Base-by-base conservation (phyloP, 2,329 filamentous ascomycete genomes). In the Colletotrichum sp. region DNA sequence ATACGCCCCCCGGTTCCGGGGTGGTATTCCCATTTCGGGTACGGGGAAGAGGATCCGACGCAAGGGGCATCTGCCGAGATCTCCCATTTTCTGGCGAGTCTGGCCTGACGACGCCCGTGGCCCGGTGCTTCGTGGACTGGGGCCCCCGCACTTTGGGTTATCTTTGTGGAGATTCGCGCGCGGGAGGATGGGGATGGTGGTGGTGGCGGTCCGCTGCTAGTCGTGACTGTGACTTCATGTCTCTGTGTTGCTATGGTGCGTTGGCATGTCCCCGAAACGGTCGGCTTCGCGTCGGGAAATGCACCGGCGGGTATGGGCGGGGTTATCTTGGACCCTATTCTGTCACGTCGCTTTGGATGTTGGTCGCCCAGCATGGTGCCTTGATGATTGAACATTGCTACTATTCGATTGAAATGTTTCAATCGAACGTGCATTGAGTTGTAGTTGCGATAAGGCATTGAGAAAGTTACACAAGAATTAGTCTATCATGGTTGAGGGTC, bases 41-140 rank as follows among this genome's bases (percentile, higher is more conserved):
- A 61, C 62, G 62, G 68, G 71, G 61, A 16, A 43, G 28, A 61
- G 36, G 59, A 65, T 58, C 68, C 72, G 72, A 71, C 34, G 68
- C 68, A 26, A 56, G 58, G 58, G 58, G 12, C 21, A 28, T 74
- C 59, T 74, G 34, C 71, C 67, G 59, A 74, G 52, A 64, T 18
- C 10, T 52, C 65, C 66, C 43, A 63, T 21, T 32, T 13, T 14
- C 14, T 62, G 58, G 28, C 38, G 52, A 26, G n/a, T 18, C 21
- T 14, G 21, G 14, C n/a, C 26, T 55, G 28, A 34, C 34, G 28
- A 34, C 30, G 30, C 26, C 62, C 34, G 62, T 9, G 34, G 36
- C 21, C 18, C 28, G 13, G 10, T 10, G 18, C 14, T 14, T 21
- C 58, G 32, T 32, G 30, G 8, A 24, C 16, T 30, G 36, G 61